phyloP scores from a whole-genome alignment of 371 early-diverging fungal genomes.

The Apophysomyces sp. region DNA sequence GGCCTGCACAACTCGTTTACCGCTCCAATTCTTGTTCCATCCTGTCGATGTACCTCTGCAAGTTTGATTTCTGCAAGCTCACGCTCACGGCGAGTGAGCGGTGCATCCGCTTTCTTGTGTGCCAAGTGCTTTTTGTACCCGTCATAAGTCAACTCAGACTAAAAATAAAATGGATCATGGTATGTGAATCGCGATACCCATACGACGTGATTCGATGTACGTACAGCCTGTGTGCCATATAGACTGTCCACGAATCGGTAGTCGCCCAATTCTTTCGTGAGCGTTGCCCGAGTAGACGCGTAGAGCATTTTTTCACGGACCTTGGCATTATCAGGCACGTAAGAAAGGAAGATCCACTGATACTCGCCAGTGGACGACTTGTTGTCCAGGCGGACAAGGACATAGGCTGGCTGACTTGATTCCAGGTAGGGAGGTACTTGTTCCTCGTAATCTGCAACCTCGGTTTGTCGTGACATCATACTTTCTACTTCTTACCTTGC shows the following conservation, averaged over 20 bases:
- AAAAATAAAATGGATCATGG: not conserved
- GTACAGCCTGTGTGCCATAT: conserved; percentile 70
- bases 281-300: conserved; percentile 76
- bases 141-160: conserved; percentile 67
- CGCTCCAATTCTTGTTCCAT: not conserved
- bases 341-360: conserved; percentile 77
- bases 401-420: conserved; percentile 62
- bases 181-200: not conserved
- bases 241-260: conserved; percentile 75
- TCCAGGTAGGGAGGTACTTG: conserved; percentile 50
- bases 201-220: too few relatives aligned
- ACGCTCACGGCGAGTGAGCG: conserved; percentile 80
- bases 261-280: conserved; percentile 79
- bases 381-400: conserved; percentile 67
- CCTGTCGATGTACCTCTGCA: conserved; percentile 51
- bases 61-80: conserved; percentile 69
- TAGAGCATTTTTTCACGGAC: conserved; percentile 91
- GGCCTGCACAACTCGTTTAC: conserved; percentile 23
- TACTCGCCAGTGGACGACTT: conserved; percentile 42
- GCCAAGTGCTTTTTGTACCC: conserved; percentile 74
- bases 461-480: not conserved
- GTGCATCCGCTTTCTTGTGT: conserved; percentile 75
- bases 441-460: conserved; percentile 45
- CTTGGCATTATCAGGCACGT: conserved; percentile 78
- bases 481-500: conserved; percentile 40